Evolutionary conservation across 495 filamentous ascomycete genomes (phyloP).

Genomic region (Hypoxylon trugodes): DNA sequence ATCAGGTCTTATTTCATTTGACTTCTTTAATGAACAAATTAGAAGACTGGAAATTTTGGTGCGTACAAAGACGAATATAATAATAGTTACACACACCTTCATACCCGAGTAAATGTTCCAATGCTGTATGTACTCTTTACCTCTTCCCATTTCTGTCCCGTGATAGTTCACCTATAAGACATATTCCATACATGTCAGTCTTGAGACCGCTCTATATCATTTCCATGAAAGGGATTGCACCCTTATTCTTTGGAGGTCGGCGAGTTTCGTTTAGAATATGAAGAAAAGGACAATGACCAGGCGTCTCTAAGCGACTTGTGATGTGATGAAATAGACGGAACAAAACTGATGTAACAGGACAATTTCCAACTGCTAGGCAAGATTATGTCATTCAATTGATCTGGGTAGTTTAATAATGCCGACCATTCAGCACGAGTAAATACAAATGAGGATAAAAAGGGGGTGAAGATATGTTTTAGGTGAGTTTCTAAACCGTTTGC

Average conservation of each 20-base stretch:
- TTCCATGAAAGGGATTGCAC: no score
- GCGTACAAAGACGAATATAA: conserved; percentile 18
- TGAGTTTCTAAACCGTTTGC: no score
- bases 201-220: not conserved
- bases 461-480: no score
- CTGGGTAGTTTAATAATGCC: not conserved
- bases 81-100: conserved; percentile 25
- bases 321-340: conserved; percentile 17
- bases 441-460: no score
- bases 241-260: not conserved
- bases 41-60: no score
- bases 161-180: not conserved
- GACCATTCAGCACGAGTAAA: not conserved
- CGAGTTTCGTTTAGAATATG: not conserved
- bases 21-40: no score
- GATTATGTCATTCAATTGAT: not conserved
- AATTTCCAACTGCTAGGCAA: conserved; percentile 10
- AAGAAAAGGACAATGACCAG: not conserved
- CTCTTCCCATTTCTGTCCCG: not conserved
- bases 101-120: conserved; percentile 3
- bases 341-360: conserved; percentile 18
- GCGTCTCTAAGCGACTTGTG: not conserved
- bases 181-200: not conserved
- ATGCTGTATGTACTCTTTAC: not conserved
- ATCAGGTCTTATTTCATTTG: no score